Evolutionary conservation across 2,329 filamentous ascomycete genomes (phyloP).

Genomic region (Zopfia rhizophila): DNA sequence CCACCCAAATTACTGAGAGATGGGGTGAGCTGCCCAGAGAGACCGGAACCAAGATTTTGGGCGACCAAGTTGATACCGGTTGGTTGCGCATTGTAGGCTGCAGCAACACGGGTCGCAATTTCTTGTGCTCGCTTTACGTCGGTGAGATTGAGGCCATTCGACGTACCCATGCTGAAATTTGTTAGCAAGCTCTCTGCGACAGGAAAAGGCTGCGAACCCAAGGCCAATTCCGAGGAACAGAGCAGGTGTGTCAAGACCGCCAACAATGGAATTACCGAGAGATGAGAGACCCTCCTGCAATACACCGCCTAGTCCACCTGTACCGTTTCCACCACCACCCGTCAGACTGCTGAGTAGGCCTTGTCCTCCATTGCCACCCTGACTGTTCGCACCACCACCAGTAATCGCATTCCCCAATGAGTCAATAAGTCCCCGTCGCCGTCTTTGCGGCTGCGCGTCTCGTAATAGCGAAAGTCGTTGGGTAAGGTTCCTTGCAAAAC

Average conservation of each 20-base stretch:
- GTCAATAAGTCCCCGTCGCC: slow-evolving; percentile 22
- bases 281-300: slow-evolving; percentile 5
- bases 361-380: slow-evolving; percentile 1
- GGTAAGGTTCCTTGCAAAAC: slow-evolving; percentile 29
- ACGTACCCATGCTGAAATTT: slow-evolving; percentile 33
- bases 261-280: slow-evolving; percentile 9
- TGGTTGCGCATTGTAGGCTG: slow-evolving; percentile 28
- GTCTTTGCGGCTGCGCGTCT: slow-evolving; percentile 5
- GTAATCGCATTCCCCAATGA: slow-evolving; percentile 19
- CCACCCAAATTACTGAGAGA: slow-evolving; percentile 13
- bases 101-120: slow-evolving; percentile 31
- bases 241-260: slow-evolving; percentile 35
- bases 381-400: no score
- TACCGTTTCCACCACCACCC: slow-evolving; percentile 3
- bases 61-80: slow-evolving; percentile 38
- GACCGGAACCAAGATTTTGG: slow-evolving; percentile 38
- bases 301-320: slow-evolving; percentile 2
- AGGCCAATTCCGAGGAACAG: slow-evolving; percentile 43
- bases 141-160: slow-evolving; percentile 38
- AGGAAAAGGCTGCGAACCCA: slow-evolving; percentile 27
- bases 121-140: slow-evolving; percentile 25
- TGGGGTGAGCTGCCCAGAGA: slow-evolving; percentile 33
- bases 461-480: slow-evolving; percentile 20
- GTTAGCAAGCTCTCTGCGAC: not conserved
- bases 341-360: slow-evolving; percentile 1